Evolutionary conservation across 2,329 filamentous ascomycete species (phyloP).

Genomic region (Fusarium longipes): DNA sequence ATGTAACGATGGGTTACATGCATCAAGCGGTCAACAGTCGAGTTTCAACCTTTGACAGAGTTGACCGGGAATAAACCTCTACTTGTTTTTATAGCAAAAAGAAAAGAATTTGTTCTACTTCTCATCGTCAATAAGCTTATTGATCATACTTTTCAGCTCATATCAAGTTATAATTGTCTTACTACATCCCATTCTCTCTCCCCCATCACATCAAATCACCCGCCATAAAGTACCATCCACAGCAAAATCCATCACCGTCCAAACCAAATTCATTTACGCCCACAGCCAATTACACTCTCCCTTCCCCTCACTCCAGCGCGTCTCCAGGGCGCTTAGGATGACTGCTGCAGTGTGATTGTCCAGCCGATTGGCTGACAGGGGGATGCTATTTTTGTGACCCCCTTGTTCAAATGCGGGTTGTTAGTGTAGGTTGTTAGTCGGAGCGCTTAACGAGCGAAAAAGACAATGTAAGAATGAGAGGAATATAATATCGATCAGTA

Average conservation of each 20-base stretch:
- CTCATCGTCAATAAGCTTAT: slow-evolving; percentile 8
- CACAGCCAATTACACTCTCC: slow-evolving; percentile 14
- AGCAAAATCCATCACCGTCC: slow-evolving; percentile 28
- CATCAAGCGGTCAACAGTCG: slow-evolving; percentile 31
- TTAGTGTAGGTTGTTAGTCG: slow-evolving; percentile 35
- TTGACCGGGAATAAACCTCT: slow-evolving; percentile 2
- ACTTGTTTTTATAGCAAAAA: not conserved
- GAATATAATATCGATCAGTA: slow-evolving; percentile 35
- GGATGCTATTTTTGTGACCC: slow-evolving; percentile 39
- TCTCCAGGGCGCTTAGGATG: slow-evolving; percentile 38
- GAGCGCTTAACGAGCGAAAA: slow-evolving; percentile 35
- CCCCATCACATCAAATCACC: slow-evolving; percentile 34
- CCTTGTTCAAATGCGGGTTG: not conserved
- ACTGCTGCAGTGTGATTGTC: slow-evolving; percentile 49
- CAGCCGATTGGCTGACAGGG: slow-evolving; percentile 44
- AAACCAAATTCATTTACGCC: slow-evolving; percentile 9
- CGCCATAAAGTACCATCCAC: not conserved
- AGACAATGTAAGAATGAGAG: too few species aligned
- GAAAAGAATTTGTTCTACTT: not conserved
- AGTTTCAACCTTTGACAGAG: slow-evolving; percentile 1
- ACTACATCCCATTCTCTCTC: slow-evolving; percentile 9
- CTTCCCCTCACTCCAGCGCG: slow-evolving; percentile 37
- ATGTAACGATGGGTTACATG: slow-evolving; percentile 25
- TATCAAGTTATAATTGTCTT: slow-evolving; percentile 5
- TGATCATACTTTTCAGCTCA: slow-evolving; percentile 6